Percentiles rank a stretch among this genome's conserved stretches.
phyloP scores from a whole-genome alignment of 805 yeast species.

The Maudiozyma bulderi region DNA sequence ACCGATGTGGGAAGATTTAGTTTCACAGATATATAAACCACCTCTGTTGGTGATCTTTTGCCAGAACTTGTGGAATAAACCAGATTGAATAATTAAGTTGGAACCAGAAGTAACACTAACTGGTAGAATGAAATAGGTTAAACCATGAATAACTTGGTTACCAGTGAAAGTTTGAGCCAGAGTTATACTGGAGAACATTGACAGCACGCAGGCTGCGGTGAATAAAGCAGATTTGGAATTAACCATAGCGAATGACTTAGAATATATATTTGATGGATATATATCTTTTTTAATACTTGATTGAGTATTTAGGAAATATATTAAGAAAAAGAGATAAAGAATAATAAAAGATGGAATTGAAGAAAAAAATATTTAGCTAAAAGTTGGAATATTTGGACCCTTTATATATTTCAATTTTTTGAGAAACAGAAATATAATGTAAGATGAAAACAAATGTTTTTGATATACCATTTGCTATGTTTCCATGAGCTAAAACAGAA shows the following conservation, averaged over 20 bases:
- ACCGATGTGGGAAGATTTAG: background rate
- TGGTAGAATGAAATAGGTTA: constrained; percentile 1
- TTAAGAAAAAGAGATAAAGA: background rate
- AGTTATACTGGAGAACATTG: background rate
- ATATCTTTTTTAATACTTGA: background rate
- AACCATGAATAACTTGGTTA: background rate
- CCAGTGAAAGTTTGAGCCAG: constrained; percentile 3
- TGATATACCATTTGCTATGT: no score
- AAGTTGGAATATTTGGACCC: no score
- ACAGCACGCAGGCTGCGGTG: constrained; percentile 1
- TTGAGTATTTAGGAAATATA: background rate
- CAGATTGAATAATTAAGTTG: constrained; percentile 2
- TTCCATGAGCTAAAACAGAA: no score
- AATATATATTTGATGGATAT: background rate
- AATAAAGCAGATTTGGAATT: background rate
- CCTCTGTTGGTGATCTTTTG: background rate
- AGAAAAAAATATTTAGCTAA: background rate
- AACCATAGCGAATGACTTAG: background rate
- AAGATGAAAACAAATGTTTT: no score
- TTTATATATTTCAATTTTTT: no score
- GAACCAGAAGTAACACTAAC: background rate
- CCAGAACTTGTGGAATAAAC: background rate
- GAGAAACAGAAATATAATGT: no score
- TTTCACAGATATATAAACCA: constrained; percentile 2
- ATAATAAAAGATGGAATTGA: background rate